Percentiles rank a stretch among this genome's conserved stretches.
phyloP scores from a whole-genome alignment of 2,329 filamentous ascomycete species.

The Claviceps purpurea region DNA sequence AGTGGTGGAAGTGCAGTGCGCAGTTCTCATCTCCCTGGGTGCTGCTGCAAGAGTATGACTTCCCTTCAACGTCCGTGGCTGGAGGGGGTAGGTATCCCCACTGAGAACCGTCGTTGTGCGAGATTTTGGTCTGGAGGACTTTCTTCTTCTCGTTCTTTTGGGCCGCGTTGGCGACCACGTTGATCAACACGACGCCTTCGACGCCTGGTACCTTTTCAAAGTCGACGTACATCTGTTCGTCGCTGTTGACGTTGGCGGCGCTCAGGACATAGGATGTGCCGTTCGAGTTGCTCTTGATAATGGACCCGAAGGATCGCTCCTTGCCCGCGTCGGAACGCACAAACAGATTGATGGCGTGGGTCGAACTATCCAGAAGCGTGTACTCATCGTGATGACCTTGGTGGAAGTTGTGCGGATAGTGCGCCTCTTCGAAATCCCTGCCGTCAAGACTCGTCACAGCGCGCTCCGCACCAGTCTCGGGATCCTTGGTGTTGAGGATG shows the following conservation, averaged over 20 bases:
- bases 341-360: slow-evolving; percentile 87
- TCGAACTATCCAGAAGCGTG: slow-evolving; percentile 88
- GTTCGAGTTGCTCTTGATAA: slow-evolving; percentile 98
- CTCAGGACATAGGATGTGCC: slow-evolving; percentile 89
- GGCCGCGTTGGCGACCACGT: slow-evolving; percentile 64
- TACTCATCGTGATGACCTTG: slow-evolving; percentile 70
- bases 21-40: slow-evolving; percentile 51
- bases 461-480: slow-evolving; percentile 54
- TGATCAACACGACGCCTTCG: slow-evolving; percentile 81
- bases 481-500: slow-evolving; percentile 65
- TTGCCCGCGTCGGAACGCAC: slow-evolving; percentile 60
- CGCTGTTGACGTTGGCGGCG: slow-evolving; percentile 67
- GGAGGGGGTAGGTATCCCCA: slow-evolving; percentile 73
- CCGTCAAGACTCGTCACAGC: slow-evolving; percentile 81
- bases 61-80: slow-evolving; percentile 52
- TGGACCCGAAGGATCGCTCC: slow-evolving; percentile 63
- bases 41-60: slow-evolving; percentile 55
- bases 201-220: slow-evolving; percentile 92
- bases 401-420: slow-evolving; percentile 76
- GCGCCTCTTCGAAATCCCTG: slow-evolving; percentile 63
- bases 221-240: slow-evolving; percentile 68
- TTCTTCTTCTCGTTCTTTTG: slow-evolving; percentile 69
- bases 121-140: slow-evolving; percentile 79
- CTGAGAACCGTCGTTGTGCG: slow-evolving; percentile 86
- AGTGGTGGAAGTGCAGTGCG: slow-evolving; percentile 85